Base-by-base conservation (phyloP, 345 rosid genomes). In the Cardamine occulta region DNA sequence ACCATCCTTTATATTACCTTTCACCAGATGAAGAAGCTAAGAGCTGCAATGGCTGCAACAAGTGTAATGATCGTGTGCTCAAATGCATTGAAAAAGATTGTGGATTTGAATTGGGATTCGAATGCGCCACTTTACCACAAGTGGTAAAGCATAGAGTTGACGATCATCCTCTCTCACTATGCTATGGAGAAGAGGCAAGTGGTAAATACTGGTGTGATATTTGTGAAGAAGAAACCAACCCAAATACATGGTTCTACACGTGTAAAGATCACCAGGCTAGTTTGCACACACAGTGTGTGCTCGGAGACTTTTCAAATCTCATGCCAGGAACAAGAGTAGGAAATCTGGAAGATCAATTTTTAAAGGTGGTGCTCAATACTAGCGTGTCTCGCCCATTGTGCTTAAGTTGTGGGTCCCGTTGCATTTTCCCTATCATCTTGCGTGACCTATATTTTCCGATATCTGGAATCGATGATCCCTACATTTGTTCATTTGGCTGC, bases 141-240 rank as follows among this genome's bases (percentile, higher is more conserved):
- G 18, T 23, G 73, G 63, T 68, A 39, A 54, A 24, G 18, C 73
- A 67, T 37, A 67, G 49, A 37, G 49, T 55, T 26, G 40, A 55
- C 0, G 53, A 68, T 17, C 8, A 54, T 24, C 62, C 63, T 56
- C 63, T 68, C 18, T 9, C 5, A 11, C 18, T 55, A n/a, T 56
- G 63, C 17, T 68, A 68, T 68, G 63, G 63, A 1, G 72, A 68
- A 51, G 6, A 37, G 19, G 62, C 34, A 53, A 37, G 1, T 23
- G 73, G 26, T 35, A 26, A 3, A 17, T 39, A 6, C 1, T 68
- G 63, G 52, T 68, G 73, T 26, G 73, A 55, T 5, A 32, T 68
- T 9, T 68, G 73, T 56, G 73, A 55, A 6, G 19, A 13, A 14
- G 9, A 66, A 66, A 34, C 60, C 13, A 13, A 32, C 10, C 67